Conservation (phyloP, 306 rosid species). For the Alnus rubra region DNA sequence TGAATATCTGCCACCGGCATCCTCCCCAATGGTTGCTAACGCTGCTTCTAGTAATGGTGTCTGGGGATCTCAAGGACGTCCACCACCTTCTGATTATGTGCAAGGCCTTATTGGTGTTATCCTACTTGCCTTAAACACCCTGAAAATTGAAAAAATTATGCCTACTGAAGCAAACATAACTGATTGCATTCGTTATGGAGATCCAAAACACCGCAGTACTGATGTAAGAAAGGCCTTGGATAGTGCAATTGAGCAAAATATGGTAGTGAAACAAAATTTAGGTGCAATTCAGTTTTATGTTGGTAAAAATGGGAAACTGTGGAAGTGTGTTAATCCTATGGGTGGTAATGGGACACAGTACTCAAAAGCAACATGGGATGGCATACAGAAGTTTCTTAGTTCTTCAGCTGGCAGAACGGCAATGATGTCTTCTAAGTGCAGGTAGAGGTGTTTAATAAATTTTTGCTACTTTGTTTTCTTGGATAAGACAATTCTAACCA, state of each 20-base stretch:
- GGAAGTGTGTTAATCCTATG: slow-evolving; percentile 68
- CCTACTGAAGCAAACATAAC: slow-evolving; percentile 69
- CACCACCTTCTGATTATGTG: slow-evolving; percentile 72
- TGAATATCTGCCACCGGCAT: slow-evolving; percentile 36
- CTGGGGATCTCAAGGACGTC: slow-evolving; percentile 77
- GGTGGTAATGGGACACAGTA: slow-evolving; percentile 43
- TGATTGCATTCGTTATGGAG: slow-evolving; percentile 72
- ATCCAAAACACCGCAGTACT: slow-evolving; percentile 46
- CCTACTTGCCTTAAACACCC: slow-evolving; percentile 53
- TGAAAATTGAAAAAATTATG: slow-evolving; percentile 64
- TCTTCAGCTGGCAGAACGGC: slow-evolving; percentile 58
- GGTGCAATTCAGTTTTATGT: slow-evolving; percentile 62
- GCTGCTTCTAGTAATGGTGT: slow-evolving; percentile 48
- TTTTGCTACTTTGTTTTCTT: slow-evolving; percentile 15
- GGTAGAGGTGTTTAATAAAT: slow-evolving; percentile 42
- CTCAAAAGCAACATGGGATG: slow-evolving; percentile 53
- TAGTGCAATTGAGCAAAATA: slow-evolving; percentile 52
- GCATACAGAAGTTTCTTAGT: slow-evolving; percentile 50
- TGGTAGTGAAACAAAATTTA: slow-evolving; percentile 47
- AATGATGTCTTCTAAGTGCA: slow-evolving; percentile 63
- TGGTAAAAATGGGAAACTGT: slow-evolving; percentile 52
- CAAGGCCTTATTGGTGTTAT: slow-evolving; percentile 64
- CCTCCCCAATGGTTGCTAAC: slow-evolving; percentile 38
- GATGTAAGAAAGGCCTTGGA: slow-evolving; percentile 71
- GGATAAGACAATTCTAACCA: not conserved